Base-by-base conservation (phyloP, 2,329 filamentous ascomycete species). In the Diplodia corticola region DNA sequence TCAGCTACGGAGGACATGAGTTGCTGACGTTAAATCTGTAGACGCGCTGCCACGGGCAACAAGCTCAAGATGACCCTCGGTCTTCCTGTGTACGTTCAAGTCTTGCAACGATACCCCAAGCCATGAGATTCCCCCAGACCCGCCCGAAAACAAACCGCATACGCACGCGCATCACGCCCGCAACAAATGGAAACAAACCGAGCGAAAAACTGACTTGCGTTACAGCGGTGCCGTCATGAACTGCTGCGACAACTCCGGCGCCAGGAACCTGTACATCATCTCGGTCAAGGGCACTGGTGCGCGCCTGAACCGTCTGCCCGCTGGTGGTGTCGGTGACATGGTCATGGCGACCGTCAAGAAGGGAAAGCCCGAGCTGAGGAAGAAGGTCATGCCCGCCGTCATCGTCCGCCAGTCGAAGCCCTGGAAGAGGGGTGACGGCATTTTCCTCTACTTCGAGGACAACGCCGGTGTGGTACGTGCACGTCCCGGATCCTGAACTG, bases 61-160 rank as follows among this genome's bases (percentile, higher is more conserved):
- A 99, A 99, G 91, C 91, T 98, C 80, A 98, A 97, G 91, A 99
- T 99, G 95, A 97, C 95, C 83, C 92, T 99, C 85, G 95, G 92
- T 97, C 93, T 99, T 80, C 95, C 95, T 85, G 93, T 97, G 93
- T 97, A 96, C 83, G 93, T 91, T 79, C 64, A 68, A 35, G 28
- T 49, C 28, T 44, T 28, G 57, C 57, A 61, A 24, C 68, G 64
- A 66, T 35, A 66, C 51, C 30, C 15, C 33, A 26, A 49, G 22
- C 5, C 37, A 60, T 60, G 24, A 54, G 22, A 33, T 17, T 12
- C 10, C 28, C 44, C 26, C 28, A 7, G 15, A 22, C 24, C 12
- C 49, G 26, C 22, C 50, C 26, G 33, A 48, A 49, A 69, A 50
- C 28, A 28, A 64, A 61, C 69, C 67, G 68, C 61, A 66, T 71